Conservation (phyloP, 2,329 filamentous ascomycete genomes). For the Aureobasidium leucospermi region DNA sequence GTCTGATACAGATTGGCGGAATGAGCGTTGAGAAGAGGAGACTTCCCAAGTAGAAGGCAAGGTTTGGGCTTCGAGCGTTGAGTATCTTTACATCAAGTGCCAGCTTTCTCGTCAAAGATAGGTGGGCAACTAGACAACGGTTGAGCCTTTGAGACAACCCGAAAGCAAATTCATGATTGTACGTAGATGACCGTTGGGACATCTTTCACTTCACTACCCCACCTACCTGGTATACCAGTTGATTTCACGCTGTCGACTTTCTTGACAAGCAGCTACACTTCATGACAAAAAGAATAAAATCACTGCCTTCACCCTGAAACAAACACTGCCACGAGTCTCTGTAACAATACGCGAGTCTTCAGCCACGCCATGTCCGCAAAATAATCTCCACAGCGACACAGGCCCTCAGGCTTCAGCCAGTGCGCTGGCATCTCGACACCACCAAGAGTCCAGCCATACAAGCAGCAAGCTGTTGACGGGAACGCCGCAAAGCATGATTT, state of each 20-base stretch:
- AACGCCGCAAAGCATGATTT: not conserved
- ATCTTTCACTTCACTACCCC: not conserved
- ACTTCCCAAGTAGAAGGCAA: not conserved
- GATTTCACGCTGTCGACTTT: not conserved
- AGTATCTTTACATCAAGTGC: not conserved
- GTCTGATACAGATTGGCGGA: conserved; percentile 16
- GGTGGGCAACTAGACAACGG: not conserved
- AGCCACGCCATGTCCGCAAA: not conserved
- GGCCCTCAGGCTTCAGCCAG: not conserved
- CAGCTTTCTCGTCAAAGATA: not conserved
- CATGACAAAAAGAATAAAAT: conserved; percentile 2
- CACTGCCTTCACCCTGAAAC: not conserved
- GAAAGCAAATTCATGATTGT: not conserved
- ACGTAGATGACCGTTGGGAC: conserved; percentile 1
- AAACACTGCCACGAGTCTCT: not conserved
- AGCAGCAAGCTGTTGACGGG: not conserved
- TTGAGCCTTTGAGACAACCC: conserved; percentile 4
- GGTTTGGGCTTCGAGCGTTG: not conserved
- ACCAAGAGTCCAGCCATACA: not conserved
- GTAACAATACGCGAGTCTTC: not conserved
- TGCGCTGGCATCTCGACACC: not conserved
- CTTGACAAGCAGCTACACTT: not conserved
- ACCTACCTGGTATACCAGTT: not conserved
- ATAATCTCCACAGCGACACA: conserved; percentile 5
- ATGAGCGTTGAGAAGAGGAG: conserved; percentile 12